Evolutionary conservation across 192 early-diverging fungal species (phyloP), one percentile per base, ranked within the genome.

Genomic region (Podochytrium sp.): DNA sequence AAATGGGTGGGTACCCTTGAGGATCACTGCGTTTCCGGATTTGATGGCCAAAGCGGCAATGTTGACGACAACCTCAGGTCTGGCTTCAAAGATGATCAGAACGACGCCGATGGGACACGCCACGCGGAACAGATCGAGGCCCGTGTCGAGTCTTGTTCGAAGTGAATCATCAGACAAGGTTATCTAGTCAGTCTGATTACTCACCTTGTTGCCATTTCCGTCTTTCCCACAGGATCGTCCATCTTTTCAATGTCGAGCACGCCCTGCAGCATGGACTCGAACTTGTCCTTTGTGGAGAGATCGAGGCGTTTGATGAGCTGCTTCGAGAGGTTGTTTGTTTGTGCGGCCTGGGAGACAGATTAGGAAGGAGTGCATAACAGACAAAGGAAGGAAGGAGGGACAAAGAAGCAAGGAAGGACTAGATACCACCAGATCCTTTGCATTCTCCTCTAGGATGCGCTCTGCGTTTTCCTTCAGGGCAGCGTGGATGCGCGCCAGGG

Each of bases 41-140:
- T 99, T 99, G 76, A 99, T 88, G 3, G 96, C 93, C 75, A 99
- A 82, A 10, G 91, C 91, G 1, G 95, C 92, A 70, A 99, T 98
- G 70, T 99, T 96, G 14, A 97, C 98, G 32, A 98, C 95, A 1
- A 99, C 98, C 80, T 99, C 98, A 32, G 98, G 98, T 27, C 98
- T 89, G 20, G 98, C 95, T 84, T 99, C 98, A 67, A 99, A 99
- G 55, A 99, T 99, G 50, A 96, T 95, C 80, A 99, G 83, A 34
- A 97, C 84, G 18, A 97, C 95, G 27, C 98, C 98, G 18, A 99
- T 94, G 37, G 98, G 96, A 57, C 92, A 93, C 0, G 89, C 90
- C 4, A 99, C 93, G 12, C 94, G 86, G 82, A 94, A 99, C 37
- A 99, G 79, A 55, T 95, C 92, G 56, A 99, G 87, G 42, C 86